Conservation (phyloP, 2,329 filamentous ascomycete genomes). For the Penicillium sp. region DNA sequence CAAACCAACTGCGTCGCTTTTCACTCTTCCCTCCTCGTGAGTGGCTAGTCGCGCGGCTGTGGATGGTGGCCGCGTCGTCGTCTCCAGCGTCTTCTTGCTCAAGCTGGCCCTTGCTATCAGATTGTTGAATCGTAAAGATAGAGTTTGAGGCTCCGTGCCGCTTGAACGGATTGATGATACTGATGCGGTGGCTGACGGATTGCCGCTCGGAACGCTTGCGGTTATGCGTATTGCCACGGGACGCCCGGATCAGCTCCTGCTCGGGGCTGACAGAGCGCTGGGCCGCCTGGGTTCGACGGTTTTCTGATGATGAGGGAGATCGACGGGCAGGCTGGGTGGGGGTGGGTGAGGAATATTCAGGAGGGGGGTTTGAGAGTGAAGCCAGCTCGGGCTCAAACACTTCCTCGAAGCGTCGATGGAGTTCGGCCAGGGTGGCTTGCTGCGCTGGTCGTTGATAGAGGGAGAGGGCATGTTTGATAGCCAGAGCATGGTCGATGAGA, state of each 20-base stretch:
- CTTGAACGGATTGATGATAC: constrained; percentile 50
- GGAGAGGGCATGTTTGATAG: constrained; percentile 79
- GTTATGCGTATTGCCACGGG: constrained; percentile 33
- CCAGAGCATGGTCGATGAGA: constrained; percentile 84
- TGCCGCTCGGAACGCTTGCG: constrained; percentile 41
- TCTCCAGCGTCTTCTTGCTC: constrained; percentile 31
- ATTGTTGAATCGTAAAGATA: constrained; percentile 38
- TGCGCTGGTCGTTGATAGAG: constrained; percentile 67
- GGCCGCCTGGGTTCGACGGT: constrained; percentile 26
- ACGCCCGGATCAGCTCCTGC: constrained; percentile 39
- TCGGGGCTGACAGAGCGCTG: constrained; percentile 41
- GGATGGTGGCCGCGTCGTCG: constrained; percentile 42
- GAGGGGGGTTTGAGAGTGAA: constrained; percentile 57
- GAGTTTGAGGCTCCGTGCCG: constrained; percentile 44
- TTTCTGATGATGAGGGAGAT: constrained; percentile 33
- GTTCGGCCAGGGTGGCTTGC: constrained; percentile 48
- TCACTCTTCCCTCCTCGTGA: constrained; percentile 40
- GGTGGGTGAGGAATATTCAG: constrained; percentile 29
- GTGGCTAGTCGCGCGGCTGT: constrained; percentile 41
- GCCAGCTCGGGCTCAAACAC: constrained; percentile 66
- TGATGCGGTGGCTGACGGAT: constrained; percentile 46
- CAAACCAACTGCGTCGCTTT: constrained; percentile 47
- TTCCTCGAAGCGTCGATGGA: constrained; percentile 44
- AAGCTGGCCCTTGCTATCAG: constrained; percentile 28
- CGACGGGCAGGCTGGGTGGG: constrained; percentile 51